Evolutionary conservation across 331 rosid species (phyloP), one percentile per base, ranked within the genome.

Genomic region (Malus hybrid): DNA sequence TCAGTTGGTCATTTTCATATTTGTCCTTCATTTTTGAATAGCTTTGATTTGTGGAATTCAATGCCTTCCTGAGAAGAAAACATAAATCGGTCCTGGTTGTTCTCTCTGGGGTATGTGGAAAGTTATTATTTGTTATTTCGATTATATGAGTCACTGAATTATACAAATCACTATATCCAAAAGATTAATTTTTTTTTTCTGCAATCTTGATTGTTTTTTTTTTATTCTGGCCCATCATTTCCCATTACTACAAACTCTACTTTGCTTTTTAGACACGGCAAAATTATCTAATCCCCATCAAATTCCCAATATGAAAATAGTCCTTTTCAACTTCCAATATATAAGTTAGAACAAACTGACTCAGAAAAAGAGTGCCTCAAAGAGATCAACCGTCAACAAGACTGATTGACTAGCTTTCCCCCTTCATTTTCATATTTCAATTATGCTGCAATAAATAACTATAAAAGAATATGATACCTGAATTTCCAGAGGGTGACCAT

Each of bases 401-500:
- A 32, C 14, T 18, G 24, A 32, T 64, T 19, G 16, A 33, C 46
- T 65, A 2, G 48, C 2, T 13, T 26, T 33, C 26, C 64, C 61
- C 39, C 64, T 28, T 30, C 46, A 24, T 9, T 5, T 16, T 53
- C 30, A 29, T 3, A 50, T 10, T 26, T 24, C 58, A 48, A 11
- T 42, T 14, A 6, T 52, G 18, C 63, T 57, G 18, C 14, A 60
- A 6, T 6, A 48, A 61, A 26, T 61, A 13, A 80, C 20, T 36
- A 39, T 33, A 26, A 12, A 70, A 63, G 36, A 30, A 7, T 11
- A 39, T 14, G 69, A 56, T 76, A 92, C 96, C 93, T 89, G 97
- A 66, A 92, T 92, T 80, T 92, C 96, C 64, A 92, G 76, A 66
- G 97, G 97, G 85, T 92, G 97, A 63, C 97, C 97, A 68, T 92